Conservation (phyloP, 1,284 basidiomycete species). For the Ganoderma resinaceum region DNA sequence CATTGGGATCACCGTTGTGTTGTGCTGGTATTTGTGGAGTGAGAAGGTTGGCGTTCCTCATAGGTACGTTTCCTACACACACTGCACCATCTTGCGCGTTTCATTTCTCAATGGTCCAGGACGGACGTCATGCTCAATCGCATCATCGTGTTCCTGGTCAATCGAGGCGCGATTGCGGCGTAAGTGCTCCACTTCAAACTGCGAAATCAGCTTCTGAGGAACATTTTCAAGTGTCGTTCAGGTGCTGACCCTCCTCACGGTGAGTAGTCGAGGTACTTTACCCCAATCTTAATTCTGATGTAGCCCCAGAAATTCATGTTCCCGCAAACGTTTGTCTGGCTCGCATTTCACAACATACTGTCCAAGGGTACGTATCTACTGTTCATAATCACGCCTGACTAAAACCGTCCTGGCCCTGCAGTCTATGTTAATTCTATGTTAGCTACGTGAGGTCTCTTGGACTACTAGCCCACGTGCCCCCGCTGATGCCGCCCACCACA, state of each 20-base stretch:
- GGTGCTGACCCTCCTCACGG: constrained; percentile 22
- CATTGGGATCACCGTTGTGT: constrained; percentile 23
- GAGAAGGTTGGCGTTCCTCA: constrained; percentile 23
- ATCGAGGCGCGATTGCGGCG: constrained; percentile 30
- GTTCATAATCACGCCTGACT: background rate
- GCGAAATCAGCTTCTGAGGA: background rate
- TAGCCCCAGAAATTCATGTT: constrained; percentile 23
- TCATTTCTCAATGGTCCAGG: background rate
- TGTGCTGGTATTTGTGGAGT: constrained; percentile 28
- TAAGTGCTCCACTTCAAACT: constrained; percentile 5
- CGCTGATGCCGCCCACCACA: background rate
- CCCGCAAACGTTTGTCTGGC: constrained; percentile 25
- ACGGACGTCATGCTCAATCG: constrained; percentile 26
- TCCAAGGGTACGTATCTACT: constrained; percentile 17
- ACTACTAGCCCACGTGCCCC: background rate
- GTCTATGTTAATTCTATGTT: constrained; percentile 30
- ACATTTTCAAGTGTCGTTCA: constrained; percentile 5
- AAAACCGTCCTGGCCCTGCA: background rate
- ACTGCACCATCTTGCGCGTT: background rate
- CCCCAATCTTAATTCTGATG: background rate
- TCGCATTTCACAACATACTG: constrained; percentile 28
- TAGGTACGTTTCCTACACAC: constrained; percentile 3
- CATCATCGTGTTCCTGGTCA: constrained; percentile 28
- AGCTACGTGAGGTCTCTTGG: constrained; percentile 21
- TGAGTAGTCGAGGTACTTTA: background rate